These are phyloP conservation scores for Coix lacrymajobi DNA, from an alignment of 176 grass and related monocot species.

Conservation along the genomic window DNA sequence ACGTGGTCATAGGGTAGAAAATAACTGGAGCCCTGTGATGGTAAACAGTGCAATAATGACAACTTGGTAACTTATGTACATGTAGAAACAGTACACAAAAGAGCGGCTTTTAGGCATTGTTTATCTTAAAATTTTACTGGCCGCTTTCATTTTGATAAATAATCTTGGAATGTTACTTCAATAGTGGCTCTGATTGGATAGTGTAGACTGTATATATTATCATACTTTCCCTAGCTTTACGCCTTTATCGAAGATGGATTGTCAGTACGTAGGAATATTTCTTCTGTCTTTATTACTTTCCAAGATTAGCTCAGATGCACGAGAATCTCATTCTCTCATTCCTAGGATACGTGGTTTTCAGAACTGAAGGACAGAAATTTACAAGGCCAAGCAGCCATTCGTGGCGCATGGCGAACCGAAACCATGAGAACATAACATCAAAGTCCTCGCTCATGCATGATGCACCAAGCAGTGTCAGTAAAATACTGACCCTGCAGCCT, in stretches of 20 bases:
- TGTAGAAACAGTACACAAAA: not conserved
- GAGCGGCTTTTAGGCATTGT: not conserved
- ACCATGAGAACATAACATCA: not conserved
- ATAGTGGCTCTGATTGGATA: not conserved
- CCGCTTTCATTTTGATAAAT: not conserved
- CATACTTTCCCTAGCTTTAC: not conserved
- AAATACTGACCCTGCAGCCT: slow-evolving; percentile 15
- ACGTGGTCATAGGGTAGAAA: not conserved
- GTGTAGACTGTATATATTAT: not conserved
- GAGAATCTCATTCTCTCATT: not conserved
- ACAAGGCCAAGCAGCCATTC: not conserved
- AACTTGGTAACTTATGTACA: no score
- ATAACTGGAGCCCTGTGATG: not conserved
- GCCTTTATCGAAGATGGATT: not conserved
- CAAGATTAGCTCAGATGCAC: not conserved
- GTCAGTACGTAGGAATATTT: not conserved
- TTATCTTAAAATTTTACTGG: not conserved
- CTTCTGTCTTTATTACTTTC: not conserved
- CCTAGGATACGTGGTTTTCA: not conserved
- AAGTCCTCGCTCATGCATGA: not conserved
- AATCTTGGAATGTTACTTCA: not conserved
- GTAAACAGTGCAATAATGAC: not conserved
- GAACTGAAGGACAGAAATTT: not conserved
- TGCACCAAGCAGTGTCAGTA: slow-evolving; percentile 10
- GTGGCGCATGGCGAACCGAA: not conserved